Base-by-base conservation (phyloP, 352 stramenopile species). In the Thalassiosira gravida region DNA sequence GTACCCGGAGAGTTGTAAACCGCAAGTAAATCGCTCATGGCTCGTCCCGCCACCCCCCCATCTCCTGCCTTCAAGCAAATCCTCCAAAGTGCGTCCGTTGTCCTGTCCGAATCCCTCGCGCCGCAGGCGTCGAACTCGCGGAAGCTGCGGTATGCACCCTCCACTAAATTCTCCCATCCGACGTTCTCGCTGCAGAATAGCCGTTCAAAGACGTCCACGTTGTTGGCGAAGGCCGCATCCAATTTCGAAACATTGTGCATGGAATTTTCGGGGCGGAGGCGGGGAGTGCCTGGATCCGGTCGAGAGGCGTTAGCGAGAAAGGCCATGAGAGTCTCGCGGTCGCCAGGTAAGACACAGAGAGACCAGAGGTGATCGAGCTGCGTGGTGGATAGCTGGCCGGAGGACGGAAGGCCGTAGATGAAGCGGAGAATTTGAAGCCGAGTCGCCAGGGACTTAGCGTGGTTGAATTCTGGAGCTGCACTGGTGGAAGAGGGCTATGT, bases 11-110 rank as follows among this genome's bases (percentile, higher is more conserved):
- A 66, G 11, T 72, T 81, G 63, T 95, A 94, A 6, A 93, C 75
- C 32, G 53, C 49, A 9, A 95, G 69, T 9, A 95, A 71, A 69
- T 93, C 88, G 46, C 80, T 86, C 87, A 92, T 93, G n/a, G 90
- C 87, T 30, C 77, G 58, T 2, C 64, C 59, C 22, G 89, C 90
- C 55, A 95, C 88, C 64, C 65, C 27, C 68, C 90, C 73, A 53
- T 86, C 87, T n/a, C 77, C 76, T n/a, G 84, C 71, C 24, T 42
- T 74, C 13, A 95, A 76, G 56, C 83, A 91, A 47, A 95, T 93
- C 67, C 77, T 82, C 90, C 90, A 95, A n/a, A 93, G 61, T 27
- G 86, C 85, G 68, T 94, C 89, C 25, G 91, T 65, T 32, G 83
- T 82, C 52, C 74, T 53, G 61, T 75, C 56, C n/a, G 25, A 80